phyloP scores from a whole-genome alignment of 805 yeast species.

The Schwanniomyces yamadae region DNA sequence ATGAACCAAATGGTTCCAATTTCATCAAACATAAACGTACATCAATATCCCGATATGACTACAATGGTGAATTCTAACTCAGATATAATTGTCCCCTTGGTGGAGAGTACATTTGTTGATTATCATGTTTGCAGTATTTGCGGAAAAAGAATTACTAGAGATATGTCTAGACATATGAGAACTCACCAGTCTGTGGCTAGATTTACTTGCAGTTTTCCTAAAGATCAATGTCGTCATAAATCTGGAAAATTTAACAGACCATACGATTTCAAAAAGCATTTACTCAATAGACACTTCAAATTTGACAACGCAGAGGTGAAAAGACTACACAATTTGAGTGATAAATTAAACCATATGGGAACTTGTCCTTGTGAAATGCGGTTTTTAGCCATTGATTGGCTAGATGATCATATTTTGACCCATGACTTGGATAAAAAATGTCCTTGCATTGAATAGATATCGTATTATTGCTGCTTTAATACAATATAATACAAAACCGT shows the following conservation, averaged over 20 bases:
- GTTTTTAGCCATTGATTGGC: constrained; percentile 34
- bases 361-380: constrained; percentile 45
- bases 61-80: constrained; percentile 37
- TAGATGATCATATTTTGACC: constrained; percentile 35
- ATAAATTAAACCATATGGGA: constrained; percentile 52
- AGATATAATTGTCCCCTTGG: constrained; percentile 32
- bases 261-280: constrained; percentile 65
- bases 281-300: constrained; percentile 57
- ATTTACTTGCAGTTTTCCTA: constrained; percentile 58
- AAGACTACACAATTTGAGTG: constrained; percentile 49
- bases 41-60: constrained; percentile 38
- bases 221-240: constrained; percentile 54
- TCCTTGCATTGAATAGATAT: constrained; percentile 13
- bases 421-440: constrained; percentile 18
- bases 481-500: too few relatives aligned
- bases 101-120: constrained; percentile 40
- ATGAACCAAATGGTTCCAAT: too few relatives aligned
- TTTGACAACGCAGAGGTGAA: constrained; percentile 49
- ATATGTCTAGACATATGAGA: constrained; percentile 60
- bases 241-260: constrained; percentile 65
- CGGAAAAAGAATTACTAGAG: constrained; percentile 54
- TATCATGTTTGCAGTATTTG: constrained; percentile 49
- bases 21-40: too few relatives aligned
- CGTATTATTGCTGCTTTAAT: background rate
- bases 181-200: constrained; percentile 59